Percentiles rank a stretch among this genome's conserved stretches.
These are phyloP conservation scores for Clarireedia monteithiana DNA, from an alignment of 2,329 filamentous ascomycete species.

Conservation along the genomic window DNA sequence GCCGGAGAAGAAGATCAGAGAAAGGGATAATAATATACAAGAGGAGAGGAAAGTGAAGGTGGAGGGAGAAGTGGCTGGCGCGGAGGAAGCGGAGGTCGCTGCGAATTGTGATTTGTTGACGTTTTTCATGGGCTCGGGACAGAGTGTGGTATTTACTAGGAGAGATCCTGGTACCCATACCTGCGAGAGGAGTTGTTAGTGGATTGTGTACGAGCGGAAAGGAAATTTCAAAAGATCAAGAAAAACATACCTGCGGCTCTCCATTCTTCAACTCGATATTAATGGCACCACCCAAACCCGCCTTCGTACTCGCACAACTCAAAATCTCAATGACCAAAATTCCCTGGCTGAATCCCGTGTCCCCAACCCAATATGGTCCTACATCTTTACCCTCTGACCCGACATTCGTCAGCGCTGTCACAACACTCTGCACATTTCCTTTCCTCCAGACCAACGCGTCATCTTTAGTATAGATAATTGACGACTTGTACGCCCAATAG, in stretches of 20 bases:
- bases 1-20: too few relatives aligned
- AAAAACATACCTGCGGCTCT: conserved; percentile 3
- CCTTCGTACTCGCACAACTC: neutral
- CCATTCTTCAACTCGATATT: neutral
- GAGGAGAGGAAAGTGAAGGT: neutral
- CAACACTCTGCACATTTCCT: conserved; percentile 10
- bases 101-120: conserved; percentile 6
- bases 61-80: neutral
- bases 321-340: conserved; percentile 12
- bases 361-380: conserved; percentile 11
- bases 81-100: neutral
- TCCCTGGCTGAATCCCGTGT: conserved; percentile 12
- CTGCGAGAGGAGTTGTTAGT: neutral
- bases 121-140: conserved; percentile 5
- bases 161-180: conserved; percentile 2
- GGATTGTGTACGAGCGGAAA: neutral
- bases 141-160: conserved; percentile 9
- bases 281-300: neutral
- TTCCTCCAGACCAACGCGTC: conserved; percentile 15
- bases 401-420: conserved; percentile 12
- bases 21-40: neutral
- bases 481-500: conserved; percentile 15
- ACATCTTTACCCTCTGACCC: conserved; percentile 3
- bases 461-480: conserved; percentile 5
- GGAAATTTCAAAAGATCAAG: neutral